phyloP scores from a whole-genome alignment of 768 basidiomycete species.

The Serendipita sp. region DNA sequence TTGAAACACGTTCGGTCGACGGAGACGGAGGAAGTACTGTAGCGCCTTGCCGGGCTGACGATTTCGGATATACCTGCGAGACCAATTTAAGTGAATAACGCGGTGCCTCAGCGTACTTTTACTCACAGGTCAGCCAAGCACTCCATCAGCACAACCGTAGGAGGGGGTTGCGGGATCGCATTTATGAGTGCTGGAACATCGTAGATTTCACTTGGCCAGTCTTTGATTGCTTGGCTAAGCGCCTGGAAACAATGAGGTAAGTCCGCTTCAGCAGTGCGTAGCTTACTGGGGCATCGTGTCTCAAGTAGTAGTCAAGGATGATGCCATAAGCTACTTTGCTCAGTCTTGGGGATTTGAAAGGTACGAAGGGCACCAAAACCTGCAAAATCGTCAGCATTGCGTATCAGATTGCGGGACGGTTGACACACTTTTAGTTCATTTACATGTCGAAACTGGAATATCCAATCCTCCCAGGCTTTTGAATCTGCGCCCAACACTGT shows the following conservation, averaged over 20 bases:
- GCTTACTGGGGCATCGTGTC: conserved; percentile 54
- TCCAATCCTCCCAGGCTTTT: conserved; percentile 90
- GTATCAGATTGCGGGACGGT: not conserved
- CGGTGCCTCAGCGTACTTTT: conserved; percentile 13
- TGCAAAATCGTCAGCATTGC: conserved; percentile 19
- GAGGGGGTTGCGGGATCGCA: conserved; percentile 39
- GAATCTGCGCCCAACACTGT: conserved; percentile 71
- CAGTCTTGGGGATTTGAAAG: conserved; percentile 65
- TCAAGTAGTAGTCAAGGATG: conserved; percentile 75
- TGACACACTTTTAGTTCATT: conserved; percentile 54
- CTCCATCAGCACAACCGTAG: conserved; percentile 66
- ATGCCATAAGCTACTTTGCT: conserved; percentile 84
- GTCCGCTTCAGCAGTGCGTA: not conserved
- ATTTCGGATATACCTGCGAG: conserved; percentile 60
- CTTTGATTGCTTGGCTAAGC: conserved; percentile 58
- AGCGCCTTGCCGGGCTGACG: conserved; percentile 90
- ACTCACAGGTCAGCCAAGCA: conserved; percentile 75
- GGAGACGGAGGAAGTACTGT: conserved; percentile 73
- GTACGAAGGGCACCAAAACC: conserved; percentile 81
- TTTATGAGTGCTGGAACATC: conserved; percentile 74
- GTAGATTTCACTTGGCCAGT: conserved; percentile 87
- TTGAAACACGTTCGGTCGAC: conserved; percentile 81
- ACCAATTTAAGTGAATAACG: not conserved
- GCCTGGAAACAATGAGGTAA: conserved; percentile 28
- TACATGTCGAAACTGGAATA: conserved; percentile 76